Evolutionary conservation across 305 asterid genomes (phyloP).

Genomic region (Galium porrigens): DNA sequence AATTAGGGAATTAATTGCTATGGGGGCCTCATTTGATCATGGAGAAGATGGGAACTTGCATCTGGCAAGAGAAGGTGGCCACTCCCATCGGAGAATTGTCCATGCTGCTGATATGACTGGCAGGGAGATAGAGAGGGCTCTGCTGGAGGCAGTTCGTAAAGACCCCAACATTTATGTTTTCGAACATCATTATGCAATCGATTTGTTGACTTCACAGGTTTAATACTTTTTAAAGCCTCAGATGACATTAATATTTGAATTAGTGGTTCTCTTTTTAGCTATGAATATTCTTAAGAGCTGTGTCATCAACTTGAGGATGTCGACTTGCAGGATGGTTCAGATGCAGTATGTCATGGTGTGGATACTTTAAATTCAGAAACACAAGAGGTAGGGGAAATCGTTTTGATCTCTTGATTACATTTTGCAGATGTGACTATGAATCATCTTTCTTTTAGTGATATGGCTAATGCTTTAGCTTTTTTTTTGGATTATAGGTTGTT

Average conservation of each 20-base stretch:
- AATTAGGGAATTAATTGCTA: constrained; percentile 77
- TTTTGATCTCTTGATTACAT: constrained; percentile 8
- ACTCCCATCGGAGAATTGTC: constrained; percentile 86
- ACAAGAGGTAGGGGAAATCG: constrained; percentile 39
- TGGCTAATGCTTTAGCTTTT: not conserved
- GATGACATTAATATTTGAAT: not conserved
- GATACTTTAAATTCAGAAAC: constrained; percentile 77
- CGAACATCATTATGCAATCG: constrained; percentile 88
- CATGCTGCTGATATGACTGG: constrained; percentile 99
- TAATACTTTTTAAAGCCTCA: not conserved
- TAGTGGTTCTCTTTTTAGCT: not conserved
- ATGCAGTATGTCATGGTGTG: constrained; percentile 65
- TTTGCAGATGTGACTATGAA: not conserved
- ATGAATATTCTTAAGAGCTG: not conserved
- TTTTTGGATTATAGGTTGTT: constrained; percentile 47
- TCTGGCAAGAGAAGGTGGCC: constrained; percentile 97
- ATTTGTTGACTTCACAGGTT: constrained; percentile 86
- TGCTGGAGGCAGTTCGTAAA: constrained; percentile 70
- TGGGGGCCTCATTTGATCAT: constrained; percentile 98
- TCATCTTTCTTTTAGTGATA: constrained; percentile 6
- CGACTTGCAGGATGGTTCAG: constrained; percentile 62
- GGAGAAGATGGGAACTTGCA: constrained; percentile 95
- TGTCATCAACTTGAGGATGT: constrained; percentile 18
- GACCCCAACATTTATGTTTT: constrained; percentile 71
- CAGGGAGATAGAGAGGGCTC: constrained; percentile 83